Percentiles rank a stretch among this genome's conserved stretches.
Conservation (phyloP, 768 basidiomycete genomes). For the Tylopilus cervinicoccineus region DNA sequence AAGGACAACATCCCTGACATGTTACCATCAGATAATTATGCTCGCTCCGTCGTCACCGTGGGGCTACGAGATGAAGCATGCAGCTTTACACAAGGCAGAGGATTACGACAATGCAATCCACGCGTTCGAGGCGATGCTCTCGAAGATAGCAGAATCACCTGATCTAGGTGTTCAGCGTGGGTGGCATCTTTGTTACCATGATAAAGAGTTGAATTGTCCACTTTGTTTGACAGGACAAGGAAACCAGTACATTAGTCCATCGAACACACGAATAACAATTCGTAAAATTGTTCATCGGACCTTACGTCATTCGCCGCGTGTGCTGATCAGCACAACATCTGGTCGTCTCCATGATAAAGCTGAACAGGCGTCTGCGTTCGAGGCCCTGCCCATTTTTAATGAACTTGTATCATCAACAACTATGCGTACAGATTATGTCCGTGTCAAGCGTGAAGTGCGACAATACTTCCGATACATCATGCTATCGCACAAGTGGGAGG, state of each 20-base stretch:
- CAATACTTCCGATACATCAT: constrained; percentile 1
- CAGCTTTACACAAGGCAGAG: not conserved
- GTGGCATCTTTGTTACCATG: not conserved
- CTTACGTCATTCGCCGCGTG: not conserved
- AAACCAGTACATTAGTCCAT: not conserved
- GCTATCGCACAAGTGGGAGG: constrained; percentile 7
- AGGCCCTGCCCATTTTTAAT: not conserved
- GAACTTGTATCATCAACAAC: not conserved
- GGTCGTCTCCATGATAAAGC: not conserved
- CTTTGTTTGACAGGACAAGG: not conserved
- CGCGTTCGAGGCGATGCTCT: not conserved
- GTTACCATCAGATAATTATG: not conserved
- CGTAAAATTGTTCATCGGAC: not conserved
- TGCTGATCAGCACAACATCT: not conserved
- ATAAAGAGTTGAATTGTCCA: not conserved
- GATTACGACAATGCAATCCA: not conserved
- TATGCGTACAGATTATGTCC: not conserved
- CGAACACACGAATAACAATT: not conserved
- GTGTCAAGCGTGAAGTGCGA: not conserved
- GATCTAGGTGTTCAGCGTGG: not conserved
- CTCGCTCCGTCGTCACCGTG: not conserved
- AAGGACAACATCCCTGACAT: not conserved
- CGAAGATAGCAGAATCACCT: not conserved
- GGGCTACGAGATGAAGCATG: not conserved
- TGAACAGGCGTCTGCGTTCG: not conserved